Evolutionary conservation across 2,329 filamentous ascomycete species (phyloP), one percentile per base, ranked within the genome.

Genomic region (Fusarium nisikadoi): DNA sequence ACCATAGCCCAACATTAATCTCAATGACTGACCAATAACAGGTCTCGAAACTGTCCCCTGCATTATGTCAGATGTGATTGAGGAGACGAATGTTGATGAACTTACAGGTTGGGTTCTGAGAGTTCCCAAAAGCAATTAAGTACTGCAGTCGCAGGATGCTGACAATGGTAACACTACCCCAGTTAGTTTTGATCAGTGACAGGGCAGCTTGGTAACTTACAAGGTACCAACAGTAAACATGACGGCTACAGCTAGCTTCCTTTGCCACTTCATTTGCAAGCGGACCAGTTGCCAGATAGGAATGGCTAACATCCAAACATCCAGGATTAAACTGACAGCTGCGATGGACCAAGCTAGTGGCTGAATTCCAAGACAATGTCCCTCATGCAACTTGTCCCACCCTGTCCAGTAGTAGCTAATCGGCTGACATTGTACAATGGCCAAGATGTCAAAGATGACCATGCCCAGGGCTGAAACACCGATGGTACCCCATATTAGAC

Each of bases 261-360:
- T 66, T 9, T 66, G 41, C 46, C 54, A 66, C 19, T 66, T 65
- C 20, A 66, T 42, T 1, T 61, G 47, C 6, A 66, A 35, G 4
- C 31, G 35, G 0, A 49, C 6, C 8, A 66, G 13, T 13, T 66
- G 53, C 16, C 27, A 66, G 1, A 66, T 46, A 0, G 64, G 64
- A 23, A 66, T 49, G 1, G 43, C 39, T 4, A 66, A 36, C 25
- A 66, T 66, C 8, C 41, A 60, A 43, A 66, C 25, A 6, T 66
- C 63, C 0, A 65, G 19, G 3, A 57, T 56, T 3, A 66, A 33
- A 9, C 47, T 17, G 3, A 72, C 46, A 0, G 68, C 69, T 5
- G 68, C 68, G 2, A 69, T 69, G 1, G 65, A 43, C 70, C 68
- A 72, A 3, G 55, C 69, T 5, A 72, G 20, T 2, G 68, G 41